Evolutionary conservation across 169 alveolate species (phyloP), one percentile per base, ranked within the genome.

Genomic region (Plasmodium gaboni): DNA sequence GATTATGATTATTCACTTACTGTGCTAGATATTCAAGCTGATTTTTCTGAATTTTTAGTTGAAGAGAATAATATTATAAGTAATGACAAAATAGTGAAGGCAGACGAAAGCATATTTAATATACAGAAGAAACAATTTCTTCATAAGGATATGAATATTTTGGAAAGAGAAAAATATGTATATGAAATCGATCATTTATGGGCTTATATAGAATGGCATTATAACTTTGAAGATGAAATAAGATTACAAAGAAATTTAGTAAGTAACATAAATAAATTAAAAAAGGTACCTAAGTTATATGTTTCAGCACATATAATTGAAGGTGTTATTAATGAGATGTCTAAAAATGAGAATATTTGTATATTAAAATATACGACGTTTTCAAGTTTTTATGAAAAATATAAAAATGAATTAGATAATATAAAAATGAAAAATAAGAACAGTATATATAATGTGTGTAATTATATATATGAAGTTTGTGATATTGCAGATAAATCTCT

Each of bases 131-230:
- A 51, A 9, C 91, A 67, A 28, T 55, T 57, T 71, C 8, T 28
- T 17, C 91, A 83, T 15, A 83, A 55, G 26, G 73, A 68, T 38
- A 83, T 22, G n/a, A 63, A 42, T 4, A 15, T 70, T 24, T 22
- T 48, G 7, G 73, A 51, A 46, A 42, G 73, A 44, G 91, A 83
- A 68, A 83, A 67, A 15, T 83, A 83, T 68, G 91, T 83, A 26
- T 60, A 83, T 22, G 91, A 67, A 67, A 83, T 83, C 32, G 91
- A 83, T 38, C 83, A 83, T 53, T 71, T 83, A 48, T 83, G 91
- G 91, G 91, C 85, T n/a, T 83, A 83, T 61, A 83, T 83, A 28
- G 83, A 68, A 63, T 83, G 91, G 91, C 91, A 83, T 60, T 83
- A 83, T 28, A 83, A 69, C 28, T 83, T 83, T 44, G 83, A 83